Base-by-base conservation (phyloP, 352 stramenopile species). In the Phytopythium cucurbitacearum region DNA sequence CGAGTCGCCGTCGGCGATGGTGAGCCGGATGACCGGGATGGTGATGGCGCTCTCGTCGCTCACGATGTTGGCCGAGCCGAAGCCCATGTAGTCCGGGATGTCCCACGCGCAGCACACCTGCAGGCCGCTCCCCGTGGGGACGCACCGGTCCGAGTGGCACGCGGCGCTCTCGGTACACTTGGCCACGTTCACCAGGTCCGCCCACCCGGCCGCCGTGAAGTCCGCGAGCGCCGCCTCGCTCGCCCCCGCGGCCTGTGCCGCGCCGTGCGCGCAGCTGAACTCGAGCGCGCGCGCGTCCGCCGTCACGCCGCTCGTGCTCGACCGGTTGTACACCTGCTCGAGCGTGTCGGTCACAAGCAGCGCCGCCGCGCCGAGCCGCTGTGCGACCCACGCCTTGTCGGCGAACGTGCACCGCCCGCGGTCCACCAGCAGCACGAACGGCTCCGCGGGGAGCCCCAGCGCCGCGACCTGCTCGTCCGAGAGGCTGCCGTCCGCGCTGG, bases 21-120 rank as follows among this genome's bases (percentile, higher is more conserved):
- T 73, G 46, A 93, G 56, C 0, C 78, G 74, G n/a, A 93, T 71
- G n/a, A 89, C 78, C 0, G 81, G 62, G 48, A 93, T 80, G 28
- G 62, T 73, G 10, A 93, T 71, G 28, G 80, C 58, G 37, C 52
- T 59, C 38, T 67, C 64, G 40, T 73, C 64, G 7, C 59, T 54
- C 15, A 84, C 65, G 2, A 68, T 36, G 32, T 67, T 52, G 2
- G 73, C 68, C 15, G 44, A 60, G 28, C 65, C 56, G 49, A 88
- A 89, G 42, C 74, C 76, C 67, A 93, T 91, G 51, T 68, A 60
- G 53, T 93, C 80, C 5, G 80, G 74, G 10, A 91, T 69, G 56
- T 91, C 80, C 80, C 83, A 93, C n/a, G 64, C 68, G 39, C 83
- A 93, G 60, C 83, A 93, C 13, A 93, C 78, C 47, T 85, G 73